These are phyloP conservation scores for Abortiporus biennis DNA, from an alignment of 1,284 basidiomycete species.

Conservation along the genomic window DNA sequence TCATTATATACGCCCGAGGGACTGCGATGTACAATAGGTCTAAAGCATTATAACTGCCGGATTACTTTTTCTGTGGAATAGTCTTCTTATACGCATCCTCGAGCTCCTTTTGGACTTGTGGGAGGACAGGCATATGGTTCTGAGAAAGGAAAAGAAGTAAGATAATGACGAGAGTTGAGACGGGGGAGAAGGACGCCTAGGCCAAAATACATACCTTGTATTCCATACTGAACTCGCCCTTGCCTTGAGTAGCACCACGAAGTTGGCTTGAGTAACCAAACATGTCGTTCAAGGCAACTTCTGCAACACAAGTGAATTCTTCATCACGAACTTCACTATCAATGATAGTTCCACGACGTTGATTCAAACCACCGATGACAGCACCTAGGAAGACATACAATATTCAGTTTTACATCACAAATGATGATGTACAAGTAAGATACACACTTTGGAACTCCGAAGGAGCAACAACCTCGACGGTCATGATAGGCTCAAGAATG, in stretches of 20 bases:
- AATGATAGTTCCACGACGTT: slow-evolving; percentile 90
- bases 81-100: slow-evolving; percentile 49
- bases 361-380: slow-evolving; percentile 94
- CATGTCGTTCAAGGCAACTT: slow-evolving; percentile 98
- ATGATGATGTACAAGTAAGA: neutral
- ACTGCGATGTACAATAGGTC: no score
- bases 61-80: slow-evolving; percentile 50
- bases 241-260: slow-evolving; percentile 93
- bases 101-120: slow-evolving; percentile 83
- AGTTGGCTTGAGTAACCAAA: slow-evolving; percentile 95
- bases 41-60: no score
- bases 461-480: slow-evolving; percentile 95
- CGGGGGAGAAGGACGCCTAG: no score
- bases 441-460: slow-evolving; percentile 89
- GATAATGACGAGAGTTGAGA: slow-evolving; percentile 11
- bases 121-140: slow-evolving; percentile 84
- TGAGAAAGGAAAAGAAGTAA: slow-evolving; percentile 19
- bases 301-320: slow-evolving; percentile 90
- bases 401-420: neutral
- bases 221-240: slow-evolving; percentile 97
- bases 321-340: slow-evolving; percentile 97
- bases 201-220: slow-evolving; percentile 70
- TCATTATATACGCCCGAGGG: no score
- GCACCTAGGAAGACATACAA: slow-evolving; percentile 36
- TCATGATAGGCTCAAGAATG: slow-evolving; percentile 97